phyloP scores from a whole-genome alignment of 1,139 yeast genomes.

The Diutina ranongensis region DNA sequence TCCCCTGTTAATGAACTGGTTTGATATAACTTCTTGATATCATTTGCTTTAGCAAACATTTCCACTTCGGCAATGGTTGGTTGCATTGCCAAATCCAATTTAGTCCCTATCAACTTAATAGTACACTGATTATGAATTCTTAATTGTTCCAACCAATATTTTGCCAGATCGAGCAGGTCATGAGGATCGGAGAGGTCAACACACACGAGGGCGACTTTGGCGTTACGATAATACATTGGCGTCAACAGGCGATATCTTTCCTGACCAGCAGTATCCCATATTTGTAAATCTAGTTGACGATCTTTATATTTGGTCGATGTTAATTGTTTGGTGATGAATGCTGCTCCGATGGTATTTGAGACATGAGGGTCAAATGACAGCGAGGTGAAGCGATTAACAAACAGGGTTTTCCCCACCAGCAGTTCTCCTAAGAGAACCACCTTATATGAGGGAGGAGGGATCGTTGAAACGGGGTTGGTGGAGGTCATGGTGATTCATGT shows the following conservation, averaged over 20 bases:
- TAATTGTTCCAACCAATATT: constrained; percentile 12
- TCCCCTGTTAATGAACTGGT: constrained; percentile 40
- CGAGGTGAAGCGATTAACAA: constrained; percentile 33
- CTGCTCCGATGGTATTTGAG: constrained; percentile 19
- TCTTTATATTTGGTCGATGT: constrained; percentile 14
- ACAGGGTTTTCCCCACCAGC: constrained; percentile 36
- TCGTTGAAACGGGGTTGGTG: background rate
- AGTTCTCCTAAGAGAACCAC: constrained; percentile 36
- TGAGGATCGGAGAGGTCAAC: constrained; percentile 21
- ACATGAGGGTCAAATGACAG: constrained; percentile 25
- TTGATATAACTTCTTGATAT: constrained; percentile 14
- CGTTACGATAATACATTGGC: constrained; percentile 39
- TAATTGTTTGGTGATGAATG: constrained; percentile 11
- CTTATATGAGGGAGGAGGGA: constrained; percentile 15
- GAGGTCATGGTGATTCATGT: background rate
- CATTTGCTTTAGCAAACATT: constrained; percentile 7
- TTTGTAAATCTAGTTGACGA: constrained; percentile 32
- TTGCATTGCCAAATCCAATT: constrained; percentile 8
- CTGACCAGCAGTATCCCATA: constrained; percentile 44
- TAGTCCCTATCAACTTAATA: constrained; percentile 9
- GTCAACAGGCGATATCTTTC: constrained; percentile 36
- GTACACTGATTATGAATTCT: background rate
- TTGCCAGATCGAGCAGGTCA: constrained; percentile 10
- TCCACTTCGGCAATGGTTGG: background rate
- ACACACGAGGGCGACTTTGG: constrained; percentile 30